Conservation (phyloP, 139 green algal genomes). For the Picochlorum sp. region DNA sequence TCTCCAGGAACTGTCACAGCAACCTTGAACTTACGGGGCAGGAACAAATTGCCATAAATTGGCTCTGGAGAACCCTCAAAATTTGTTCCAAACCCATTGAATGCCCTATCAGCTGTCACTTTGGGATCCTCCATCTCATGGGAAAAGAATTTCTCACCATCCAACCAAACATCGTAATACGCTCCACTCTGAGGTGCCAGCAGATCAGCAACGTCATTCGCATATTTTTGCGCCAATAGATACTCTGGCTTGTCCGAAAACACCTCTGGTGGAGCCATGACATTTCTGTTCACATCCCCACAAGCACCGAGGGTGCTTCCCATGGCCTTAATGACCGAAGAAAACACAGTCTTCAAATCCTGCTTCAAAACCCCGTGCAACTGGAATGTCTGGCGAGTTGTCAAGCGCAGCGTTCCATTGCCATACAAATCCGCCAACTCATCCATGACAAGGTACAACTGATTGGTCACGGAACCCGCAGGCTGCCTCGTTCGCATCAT, state of each 20-base stretch:
- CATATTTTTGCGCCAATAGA: conserved; percentile 30
- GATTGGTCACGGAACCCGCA: conserved; percentile 78
- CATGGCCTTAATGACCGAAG: conserved; percentile 97
- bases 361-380: conserved; percentile 97
- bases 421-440: conserved; percentile 95
- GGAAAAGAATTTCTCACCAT: conserved; percentile 96
- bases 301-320: conserved; percentile 92
- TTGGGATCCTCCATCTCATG: conserved; percentile 80
- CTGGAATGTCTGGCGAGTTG: conserved; percentile 96
- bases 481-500: conserved; percentile 99
- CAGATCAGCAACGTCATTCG: conserved; percentile 73
- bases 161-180: conserved; percentile 99
- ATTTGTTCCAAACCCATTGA: conserved; percentile 94
- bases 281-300: conserved; percentile 96
- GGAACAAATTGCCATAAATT: conserved; percentile 93
- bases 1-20: conserved; percentile 77
- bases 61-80: conserved; percentile 88
- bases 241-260: conserved; percentile 85
- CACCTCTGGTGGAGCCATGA: conserved; percentile 70
- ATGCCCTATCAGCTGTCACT: conserved; percentile 70
- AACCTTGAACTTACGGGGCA: conserved; percentile 99
- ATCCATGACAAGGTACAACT: conserved; percentile 97
- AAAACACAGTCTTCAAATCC: conserved; percentile 97
- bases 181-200: conserved; percentile 84
- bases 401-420: conserved; percentile 95